Evolutionary conservation across 208 protist species (phyloP).

Genomic region (Angomonas deanei): DNA sequence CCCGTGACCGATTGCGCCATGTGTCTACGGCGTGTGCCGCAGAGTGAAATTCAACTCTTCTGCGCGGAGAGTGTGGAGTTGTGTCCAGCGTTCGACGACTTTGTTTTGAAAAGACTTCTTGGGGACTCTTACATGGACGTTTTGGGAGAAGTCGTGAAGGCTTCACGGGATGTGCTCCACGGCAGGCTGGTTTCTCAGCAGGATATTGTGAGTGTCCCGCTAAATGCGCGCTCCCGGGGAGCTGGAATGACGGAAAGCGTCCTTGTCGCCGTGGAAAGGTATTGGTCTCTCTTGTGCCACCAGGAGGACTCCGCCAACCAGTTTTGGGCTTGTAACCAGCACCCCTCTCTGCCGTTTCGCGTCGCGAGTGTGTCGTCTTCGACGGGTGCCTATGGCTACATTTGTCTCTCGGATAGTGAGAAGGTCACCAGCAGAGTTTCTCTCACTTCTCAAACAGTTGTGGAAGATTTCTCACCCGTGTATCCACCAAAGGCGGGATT

Average conservation of each 20-base stretch:
- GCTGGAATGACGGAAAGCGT: constrained; percentile 6
- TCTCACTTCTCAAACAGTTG: too few species aligned
- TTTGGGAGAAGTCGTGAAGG: constrained; percentile 23
- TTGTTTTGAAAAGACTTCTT: too few species aligned
- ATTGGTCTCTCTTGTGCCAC: constrained; percentile 9
- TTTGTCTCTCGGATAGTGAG: too few species aligned
- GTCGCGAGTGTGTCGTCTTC: constrained; percentile 14
- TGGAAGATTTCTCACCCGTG: too few species aligned
- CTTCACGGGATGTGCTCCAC: constrained; percentile 26
- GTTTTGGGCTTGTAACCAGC: not conserved
- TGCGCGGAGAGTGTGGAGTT: too few species aligned
- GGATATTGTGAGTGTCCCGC: constrained; percentile 39
- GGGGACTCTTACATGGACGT: constrained; percentile 51
- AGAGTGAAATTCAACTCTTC: too few species aligned
- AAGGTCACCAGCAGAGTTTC: too few species aligned
- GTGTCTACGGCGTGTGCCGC: too few species aligned
- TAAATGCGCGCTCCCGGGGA: constrained; percentile 19
- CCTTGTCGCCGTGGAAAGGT: constrained; percentile 11
- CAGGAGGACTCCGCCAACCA: not conserved
- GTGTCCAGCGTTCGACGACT: too few species aligned
- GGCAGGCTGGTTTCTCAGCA: constrained; percentile 53
- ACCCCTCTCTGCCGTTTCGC: not conserved
- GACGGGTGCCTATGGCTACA: too few species aligned
- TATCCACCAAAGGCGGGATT: too few species aligned
- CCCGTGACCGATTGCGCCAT: too few species aligned